Evolutionary conservation across 2,329 filamentous ascomycete species (phyloP).

Genomic region (Ophiostoma triangulosporum): DNA sequence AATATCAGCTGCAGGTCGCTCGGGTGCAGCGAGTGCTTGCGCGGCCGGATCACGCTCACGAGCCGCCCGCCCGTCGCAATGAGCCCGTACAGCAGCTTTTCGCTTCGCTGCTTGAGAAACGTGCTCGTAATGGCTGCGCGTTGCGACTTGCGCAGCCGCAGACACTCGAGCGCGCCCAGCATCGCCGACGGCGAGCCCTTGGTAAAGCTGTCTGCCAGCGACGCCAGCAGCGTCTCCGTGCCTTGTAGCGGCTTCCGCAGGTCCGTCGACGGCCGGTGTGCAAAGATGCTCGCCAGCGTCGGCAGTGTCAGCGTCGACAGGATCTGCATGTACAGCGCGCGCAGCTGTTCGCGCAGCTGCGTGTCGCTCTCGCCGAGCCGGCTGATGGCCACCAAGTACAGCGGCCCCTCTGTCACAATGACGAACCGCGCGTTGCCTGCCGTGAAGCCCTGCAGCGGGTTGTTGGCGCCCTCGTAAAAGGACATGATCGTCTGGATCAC

Average conservation of each 20-base stretch:
- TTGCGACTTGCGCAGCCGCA: slow-evolving; percentile 83
- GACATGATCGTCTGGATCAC: slow-evolving; percentile 96
- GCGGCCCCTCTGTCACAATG: slow-evolving; percentile 66
- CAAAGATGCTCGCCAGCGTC: slow-evolving; percentile 74
- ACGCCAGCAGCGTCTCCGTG: slow-evolving; percentile 81
- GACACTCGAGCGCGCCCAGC: slow-evolving; percentile 79
- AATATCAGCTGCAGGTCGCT: slow-evolving; percentile 94
- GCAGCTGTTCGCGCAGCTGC: slow-evolving; percentile 76
- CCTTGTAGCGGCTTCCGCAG: slow-evolving; percentile 79
- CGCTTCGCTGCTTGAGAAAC: slow-evolving; percentile 63
- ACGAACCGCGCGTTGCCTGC: slow-evolving; percentile 82
- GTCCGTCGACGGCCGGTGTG: slow-evolving; percentile 83
- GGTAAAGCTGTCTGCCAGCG: slow-evolving; percentile 87
- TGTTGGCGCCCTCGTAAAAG: slow-evolving; percentile 73
- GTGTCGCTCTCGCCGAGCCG: slow-evolving; percentile 81
- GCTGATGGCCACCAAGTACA: slow-evolving; percentile 90
- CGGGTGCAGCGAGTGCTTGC: slow-evolving; percentile 88
- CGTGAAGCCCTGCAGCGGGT: slow-evolving; percentile 69
- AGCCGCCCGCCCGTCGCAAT: slow-evolving; percentile 86
- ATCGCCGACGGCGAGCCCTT: slow-evolving; percentile 80
- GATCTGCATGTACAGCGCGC: slow-evolving; percentile 96
- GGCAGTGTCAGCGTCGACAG: slow-evolving; percentile 88
- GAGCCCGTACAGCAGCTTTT: slow-evolving; percentile 77
- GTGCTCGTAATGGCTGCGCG: slow-evolving; percentile 75
- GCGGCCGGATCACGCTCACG: slow-evolving; percentile 87